These are phyloP conservation scores for Paramyrothecium roridum DNA, from an alignment of 2,329 filamentous ascomycete genomes.

Conservation along the genomic window DNA sequence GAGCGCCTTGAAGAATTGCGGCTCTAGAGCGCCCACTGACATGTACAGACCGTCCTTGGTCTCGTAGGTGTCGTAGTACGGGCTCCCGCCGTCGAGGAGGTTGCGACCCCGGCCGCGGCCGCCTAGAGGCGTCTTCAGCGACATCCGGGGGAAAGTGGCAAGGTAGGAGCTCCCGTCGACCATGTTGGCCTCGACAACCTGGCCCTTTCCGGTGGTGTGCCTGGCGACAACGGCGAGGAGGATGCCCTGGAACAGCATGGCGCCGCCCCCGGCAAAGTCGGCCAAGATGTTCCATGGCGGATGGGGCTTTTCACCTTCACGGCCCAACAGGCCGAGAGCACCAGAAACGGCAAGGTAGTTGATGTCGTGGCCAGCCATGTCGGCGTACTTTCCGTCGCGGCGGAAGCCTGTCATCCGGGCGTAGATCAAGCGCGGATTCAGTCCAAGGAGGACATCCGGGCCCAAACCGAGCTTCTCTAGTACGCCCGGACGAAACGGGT, in stretches of 20 bases:
- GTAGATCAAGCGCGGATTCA: constrained; percentile 76
- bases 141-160: constrained; percentile 71
- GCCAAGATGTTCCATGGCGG: constrained; percentile 81
- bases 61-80: constrained; percentile 87
- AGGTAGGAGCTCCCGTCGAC: constrained; percentile 84
- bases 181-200: constrained; percentile 96
- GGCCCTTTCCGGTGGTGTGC: constrained; percentile 63
- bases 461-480: constrained; percentile 80
- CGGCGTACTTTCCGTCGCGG: constrained; percentile 76
- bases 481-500: constrained; percentile 89
- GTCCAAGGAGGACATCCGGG: constrained; percentile 61
- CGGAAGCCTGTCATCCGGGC: constrained; percentile 88
- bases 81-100: constrained; percentile 77
- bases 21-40: constrained; percentile 88
- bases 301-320: constrained; percentile 65
- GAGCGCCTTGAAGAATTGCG: constrained; percentile 73
- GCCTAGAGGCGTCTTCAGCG: constrained; percentile 62
- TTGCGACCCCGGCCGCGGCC: constrained; percentile 67
- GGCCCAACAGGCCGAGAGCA: constrained; percentile 72
- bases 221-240: constrained; percentile 73
- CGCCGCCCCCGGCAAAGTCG: constrained; percentile 89
- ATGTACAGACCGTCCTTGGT: constrained; percentile 76
- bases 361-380: constrained; percentile 94
- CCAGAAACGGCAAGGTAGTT: constrained; percentile 93
- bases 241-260: constrained; percentile 77